These are phyloP conservation scores for Fusarium sp. DNA, from an alignment of 2,329 filamentous ascomycete genomes.

Conservation along the genomic window DNA sequence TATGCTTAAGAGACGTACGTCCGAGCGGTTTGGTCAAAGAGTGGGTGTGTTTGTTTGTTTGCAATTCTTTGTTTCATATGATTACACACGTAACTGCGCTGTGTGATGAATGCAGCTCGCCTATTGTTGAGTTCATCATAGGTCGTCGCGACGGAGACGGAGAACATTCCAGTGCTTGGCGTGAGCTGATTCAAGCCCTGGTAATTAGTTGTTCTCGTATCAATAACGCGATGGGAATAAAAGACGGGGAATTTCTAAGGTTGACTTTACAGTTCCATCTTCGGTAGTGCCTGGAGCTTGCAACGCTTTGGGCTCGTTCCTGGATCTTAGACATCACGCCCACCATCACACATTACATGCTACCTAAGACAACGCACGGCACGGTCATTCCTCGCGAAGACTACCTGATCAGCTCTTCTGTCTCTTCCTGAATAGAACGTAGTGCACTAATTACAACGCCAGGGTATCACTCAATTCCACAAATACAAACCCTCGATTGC, in stretches of 20 bases:
- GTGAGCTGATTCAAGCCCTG: background rate
- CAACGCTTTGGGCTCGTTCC: background rate
- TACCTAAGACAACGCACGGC: background rate
- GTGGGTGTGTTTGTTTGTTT: background rate
- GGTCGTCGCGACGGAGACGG: background rate
- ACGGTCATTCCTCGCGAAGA: background rate
- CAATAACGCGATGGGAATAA: background rate
- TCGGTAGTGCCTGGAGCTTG: conserved; percentile 4
- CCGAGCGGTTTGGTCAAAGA: background rate
- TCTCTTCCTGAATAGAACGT: background rate
- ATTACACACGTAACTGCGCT: background rate
- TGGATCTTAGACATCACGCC: background rate
- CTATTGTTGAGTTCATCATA: conserved; percentile 7
- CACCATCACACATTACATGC: background rate
- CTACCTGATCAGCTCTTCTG: background rate
- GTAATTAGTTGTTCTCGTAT: background rate
- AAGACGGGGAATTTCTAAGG: background rate
- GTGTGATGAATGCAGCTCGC: conserved; percentile 25
- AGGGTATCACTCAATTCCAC: background rate
- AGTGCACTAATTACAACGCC: background rate
- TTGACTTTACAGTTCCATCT: background rate
- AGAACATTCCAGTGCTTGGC: background rate
- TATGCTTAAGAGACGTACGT: background rate
- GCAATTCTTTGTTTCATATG: background rate
- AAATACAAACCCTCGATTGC: background rate